Conservation (phyloP, 1,284 basidiomycete genomes). For the Golubevia pallescens region DNA sequence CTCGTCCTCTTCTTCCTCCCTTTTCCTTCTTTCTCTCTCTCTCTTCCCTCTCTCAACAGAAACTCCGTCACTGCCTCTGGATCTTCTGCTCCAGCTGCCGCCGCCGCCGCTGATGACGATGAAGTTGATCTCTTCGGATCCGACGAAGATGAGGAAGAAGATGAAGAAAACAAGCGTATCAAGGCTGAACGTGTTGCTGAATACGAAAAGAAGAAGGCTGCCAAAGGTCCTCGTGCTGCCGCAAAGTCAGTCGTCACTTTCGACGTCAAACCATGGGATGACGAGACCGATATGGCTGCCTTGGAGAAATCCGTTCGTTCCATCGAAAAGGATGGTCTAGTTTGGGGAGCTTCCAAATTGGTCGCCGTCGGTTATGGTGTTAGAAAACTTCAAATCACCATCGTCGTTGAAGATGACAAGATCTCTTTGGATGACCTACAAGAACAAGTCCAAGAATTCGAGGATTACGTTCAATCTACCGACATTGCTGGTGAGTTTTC, state of each 20-base stretch:
- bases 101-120: slow-evolving; percentile 52
- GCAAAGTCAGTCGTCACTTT: slow-evolving; percentile 63
- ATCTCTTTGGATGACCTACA: slow-evolving; percentile 93
- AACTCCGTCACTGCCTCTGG: slow-evolving; percentile 8
- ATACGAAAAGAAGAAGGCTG: slow-evolving; percentile 63
- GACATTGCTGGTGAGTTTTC: slow-evolving; percentile 68
- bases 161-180: slow-evolving; percentile 60
- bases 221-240: slow-evolving; percentile 52
- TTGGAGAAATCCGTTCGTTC: slow-evolving; percentile 84
- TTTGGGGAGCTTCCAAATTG: slow-evolving; percentile 86
- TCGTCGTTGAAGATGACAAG: slow-evolving; percentile 96
- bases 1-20: slow-evolving; percentile 8
- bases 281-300: slow-evolving; percentile 93
- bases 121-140: slow-evolving; percentile 63
- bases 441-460: slow-evolving; percentile 70
- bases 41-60: not conserved
- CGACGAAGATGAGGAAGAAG: slow-evolving; percentile 54
- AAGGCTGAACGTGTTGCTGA: slow-evolving; percentile 64
- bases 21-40: not conserved
- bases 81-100: slow-evolving; percentile 24
- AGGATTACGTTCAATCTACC: slow-evolving; percentile 93
- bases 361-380: slow-evolving; percentile 94
- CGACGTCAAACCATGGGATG: slow-evolving; percentile 74
- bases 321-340: slow-evolving; percentile 86
- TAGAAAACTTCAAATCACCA: slow-evolving; percentile 87